Evolutionary conservation across 345 rosid genomes (phyloP).

Genomic region (Eucalyptus tenuipes): DNA sequence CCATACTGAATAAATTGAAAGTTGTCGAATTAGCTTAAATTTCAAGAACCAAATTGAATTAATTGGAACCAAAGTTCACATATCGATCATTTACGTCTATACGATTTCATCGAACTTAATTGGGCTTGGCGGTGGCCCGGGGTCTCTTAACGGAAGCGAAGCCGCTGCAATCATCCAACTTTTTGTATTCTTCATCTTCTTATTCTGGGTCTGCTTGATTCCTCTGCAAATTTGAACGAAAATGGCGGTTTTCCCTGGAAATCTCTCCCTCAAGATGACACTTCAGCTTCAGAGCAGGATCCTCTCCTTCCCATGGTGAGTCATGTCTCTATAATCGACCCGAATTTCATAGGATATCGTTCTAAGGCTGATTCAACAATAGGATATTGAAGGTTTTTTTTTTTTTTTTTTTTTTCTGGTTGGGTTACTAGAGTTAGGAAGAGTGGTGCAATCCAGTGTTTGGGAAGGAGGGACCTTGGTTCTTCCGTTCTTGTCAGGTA

Average conservation of each 20-base stretch:
- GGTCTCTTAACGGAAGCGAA: background rate
- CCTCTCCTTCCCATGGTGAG: slow-evolving; percentile 25
- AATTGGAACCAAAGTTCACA: no score
- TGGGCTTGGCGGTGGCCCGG: background rate
- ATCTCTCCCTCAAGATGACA: slow-evolving; percentile 18
- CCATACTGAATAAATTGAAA: no score
- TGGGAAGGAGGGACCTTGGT: slow-evolving; percentile 29
- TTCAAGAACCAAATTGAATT: rapidly evolving
- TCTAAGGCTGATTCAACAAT: background rate
- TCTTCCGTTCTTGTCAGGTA: slow-evolving; percentile 42
- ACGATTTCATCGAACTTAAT: no score
- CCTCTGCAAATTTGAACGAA: background rate
- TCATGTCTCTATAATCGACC: background rate
- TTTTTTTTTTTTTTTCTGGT: background rate
- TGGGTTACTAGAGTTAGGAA: slow-evolving; percentile 20
- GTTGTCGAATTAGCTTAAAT: no score
- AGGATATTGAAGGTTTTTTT: background rate
- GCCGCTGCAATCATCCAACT: background rate
- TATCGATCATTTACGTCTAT: no score
- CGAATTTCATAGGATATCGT: background rate
- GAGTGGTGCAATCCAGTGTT: slow-evolving; percentile 13
- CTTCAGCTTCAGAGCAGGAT: slow-evolving; percentile 16
- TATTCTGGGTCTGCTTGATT: background rate
- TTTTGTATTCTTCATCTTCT: background rate
- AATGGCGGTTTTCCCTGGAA: slow-evolving; percentile 31